Evolutionary conservation across 2,329 filamentous ascomycete genomes (phyloP).

Genomic region (Colletotrichum euphorbiae): DNA sequence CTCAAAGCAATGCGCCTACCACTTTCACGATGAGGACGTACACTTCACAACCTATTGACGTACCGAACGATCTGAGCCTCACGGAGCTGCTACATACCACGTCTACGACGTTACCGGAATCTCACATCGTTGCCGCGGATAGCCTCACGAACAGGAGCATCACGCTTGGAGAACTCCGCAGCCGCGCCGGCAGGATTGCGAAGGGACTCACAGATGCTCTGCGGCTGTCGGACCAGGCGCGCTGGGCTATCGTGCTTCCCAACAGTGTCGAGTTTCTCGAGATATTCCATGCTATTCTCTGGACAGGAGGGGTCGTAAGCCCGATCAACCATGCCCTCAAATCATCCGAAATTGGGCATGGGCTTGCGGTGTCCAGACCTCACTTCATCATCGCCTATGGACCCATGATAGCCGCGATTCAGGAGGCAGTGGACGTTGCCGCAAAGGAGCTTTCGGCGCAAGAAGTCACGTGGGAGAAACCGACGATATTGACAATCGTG

Average conservation of each 20-base stretch:
- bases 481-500: slow-evolving; percentile 51
- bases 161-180: slow-evolving; percentile 56
- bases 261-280: slow-evolving; percentile 60
- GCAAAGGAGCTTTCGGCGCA: slow-evolving; percentile 43
- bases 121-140: slow-evolving; percentile 57
- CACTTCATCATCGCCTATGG: slow-evolving; percentile 56
- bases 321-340: slow-evolving; percentile 55
- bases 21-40: slow-evolving; percentile 49
- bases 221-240: slow-evolving; percentile 49
- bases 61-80: slow-evolving; percentile 55
- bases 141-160: slow-evolving; percentile 58
- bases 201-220: slow-evolving; percentile 50
- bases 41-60: slow-evolving; percentile 46
- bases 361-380: slow-evolving; percentile 55
- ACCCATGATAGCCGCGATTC: slow-evolving; percentile 44
- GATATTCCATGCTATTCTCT: slow-evolving; percentile 54
- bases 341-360: slow-evolving; percentile 54
- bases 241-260: slow-evolving; percentile 57
- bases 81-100: slow-evolving; percentile 57
- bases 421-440: slow-evolving; percentile 50
- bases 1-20: slow-evolving; percentile 21
- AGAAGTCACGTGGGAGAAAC: slow-evolving; percentile 49
- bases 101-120: slow-evolving; percentile 51
- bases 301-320: slow-evolving; percentile 54
- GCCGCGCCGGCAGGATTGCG: slow-evolving; percentile 54